These are phyloP conservation scores for Acanthamoeba healyi DNA, from an alignment of 208 protist species.

Conservation along the genomic window DNA sequence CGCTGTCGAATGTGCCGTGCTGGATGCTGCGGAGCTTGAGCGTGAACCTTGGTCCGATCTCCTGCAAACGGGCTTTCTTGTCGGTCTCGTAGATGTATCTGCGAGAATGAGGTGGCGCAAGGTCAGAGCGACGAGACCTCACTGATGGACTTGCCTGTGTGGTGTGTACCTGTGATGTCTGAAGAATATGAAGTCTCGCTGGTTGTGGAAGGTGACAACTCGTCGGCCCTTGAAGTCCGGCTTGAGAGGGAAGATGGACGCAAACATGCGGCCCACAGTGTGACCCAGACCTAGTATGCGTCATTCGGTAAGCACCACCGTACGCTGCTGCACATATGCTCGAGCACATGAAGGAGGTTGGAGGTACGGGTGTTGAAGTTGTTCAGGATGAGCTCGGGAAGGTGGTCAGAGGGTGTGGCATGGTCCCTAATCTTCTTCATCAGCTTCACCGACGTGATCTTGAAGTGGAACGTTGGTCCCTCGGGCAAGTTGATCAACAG, in stretches of 20 bases:
- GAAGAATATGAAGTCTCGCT: slow-evolving; percentile 96
- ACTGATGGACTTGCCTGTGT: too few species aligned
- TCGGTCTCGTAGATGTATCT: slow-evolving; percentile 91
- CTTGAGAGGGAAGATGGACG: slow-evolving; percentile 37
- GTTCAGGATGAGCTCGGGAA: slow-evolving; percentile 93
- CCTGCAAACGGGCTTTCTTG: slow-evolving; percentile 89
- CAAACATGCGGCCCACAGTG: slow-evolving; percentile 77
- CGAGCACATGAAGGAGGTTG: neutral
- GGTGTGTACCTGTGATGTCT: slow-evolving; percentile 89
- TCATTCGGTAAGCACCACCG: slow-evolving; percentile 30
- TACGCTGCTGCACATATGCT: slow-evolving; percentile 88
- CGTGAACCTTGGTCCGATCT: slow-evolving; percentile 93
- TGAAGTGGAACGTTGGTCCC: slow-evolving; percentile 93
- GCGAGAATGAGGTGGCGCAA: neutral
- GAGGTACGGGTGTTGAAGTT: slow-evolving; percentile 91
- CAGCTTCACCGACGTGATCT: slow-evolving; percentile 87
- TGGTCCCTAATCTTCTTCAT: slow-evolving; percentile 87
- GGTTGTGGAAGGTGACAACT: slow-evolving; percentile 93
- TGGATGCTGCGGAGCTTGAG: slow-evolving; percentile 92
- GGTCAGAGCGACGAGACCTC: neutral
- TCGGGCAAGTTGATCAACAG: slow-evolving; percentile 92
- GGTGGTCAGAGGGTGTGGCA: slow-evolving; percentile 85
- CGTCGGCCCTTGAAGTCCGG: slow-evolving; percentile 90
- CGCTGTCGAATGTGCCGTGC: slow-evolving; percentile 91
- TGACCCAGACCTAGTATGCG: slow-evolving; percentile 53